These are phyloP conservation scores for Chlorella sp. DNA, from an alignment of 139 green algal genomes.

Conservation along the genomic window DNA sequence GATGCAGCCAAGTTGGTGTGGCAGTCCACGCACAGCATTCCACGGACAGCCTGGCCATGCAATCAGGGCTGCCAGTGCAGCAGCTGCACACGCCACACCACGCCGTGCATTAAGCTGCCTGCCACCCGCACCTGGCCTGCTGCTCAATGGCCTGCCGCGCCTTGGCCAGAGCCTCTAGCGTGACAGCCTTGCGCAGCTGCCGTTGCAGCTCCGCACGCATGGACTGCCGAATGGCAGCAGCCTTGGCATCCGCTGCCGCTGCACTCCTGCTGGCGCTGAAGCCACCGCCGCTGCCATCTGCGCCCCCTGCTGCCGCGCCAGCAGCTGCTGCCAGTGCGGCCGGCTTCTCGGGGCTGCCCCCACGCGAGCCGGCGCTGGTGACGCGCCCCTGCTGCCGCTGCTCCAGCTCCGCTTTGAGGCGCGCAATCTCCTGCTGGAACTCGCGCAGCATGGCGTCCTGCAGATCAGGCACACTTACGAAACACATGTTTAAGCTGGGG, in stretches of 20 bases:
- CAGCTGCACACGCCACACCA: background rate
- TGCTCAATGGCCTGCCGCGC: slow-evolving; percentile 21
- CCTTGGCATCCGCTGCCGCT: background rate
- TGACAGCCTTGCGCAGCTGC: slow-evolving; percentile 17
- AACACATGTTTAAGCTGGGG: too few relatives aligned
- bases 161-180: slow-evolving; percentile 17
- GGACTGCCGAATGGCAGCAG: slow-evolving; percentile 14
- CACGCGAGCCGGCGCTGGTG: background rate
- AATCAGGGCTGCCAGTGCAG: background rate
- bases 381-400: slow-evolving; percentile 14
- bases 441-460: slow-evolving; percentile 91
- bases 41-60: background rate
- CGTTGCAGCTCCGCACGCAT: slow-evolving; percentile 20
- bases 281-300: background rate
- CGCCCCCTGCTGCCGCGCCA: background rate
- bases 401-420: slow-evolving; percentile 76
- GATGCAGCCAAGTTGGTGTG: background rate
- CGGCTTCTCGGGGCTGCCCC: background rate
- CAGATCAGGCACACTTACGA: too few relatives aligned
- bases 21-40: background rate
- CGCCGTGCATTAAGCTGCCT: background rate
- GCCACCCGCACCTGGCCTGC: background rate
- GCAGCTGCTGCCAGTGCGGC: background rate
- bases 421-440: slow-evolving; percentile 91
- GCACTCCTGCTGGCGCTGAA: background rate